Percentiles rank a stretch among this genome's conserved stretches.
These are phyloP conservation scores for Thymus quinquecostatus DNA, from an alignment of 257 asterid genomes.

Conservation along the genomic window DNA sequence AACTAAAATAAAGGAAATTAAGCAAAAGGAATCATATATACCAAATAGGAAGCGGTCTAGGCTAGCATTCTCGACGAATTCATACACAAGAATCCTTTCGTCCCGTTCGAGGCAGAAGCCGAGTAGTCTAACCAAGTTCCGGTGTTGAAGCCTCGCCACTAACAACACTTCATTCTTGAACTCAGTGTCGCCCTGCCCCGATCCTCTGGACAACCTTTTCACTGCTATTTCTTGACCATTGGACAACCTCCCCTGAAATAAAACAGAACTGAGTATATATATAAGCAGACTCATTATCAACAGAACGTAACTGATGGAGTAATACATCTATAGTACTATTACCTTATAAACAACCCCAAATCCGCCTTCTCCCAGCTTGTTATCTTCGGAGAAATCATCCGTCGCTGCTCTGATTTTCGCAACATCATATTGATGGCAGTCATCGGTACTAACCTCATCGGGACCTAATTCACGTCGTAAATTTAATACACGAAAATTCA, in stretches of 20 bases:
- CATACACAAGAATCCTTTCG: conserved; percentile 34
- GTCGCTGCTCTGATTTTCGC: conserved; percentile 35
- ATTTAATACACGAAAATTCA: neutral
- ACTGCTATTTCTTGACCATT: conserved; percentile 40
- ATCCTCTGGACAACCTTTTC: conserved; percentile 35
- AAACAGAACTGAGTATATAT: too few relatives aligned
- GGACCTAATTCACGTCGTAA: neutral
- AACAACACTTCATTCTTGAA: conserved; percentile 40
- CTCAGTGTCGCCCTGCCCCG: conserved; percentile 34
- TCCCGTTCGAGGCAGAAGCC: conserved; percentile 33
- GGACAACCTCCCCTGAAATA: conserved; percentile 31
- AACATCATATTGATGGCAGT: conserved; percentile 30
- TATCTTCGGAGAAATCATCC: conserved; percentile 26
- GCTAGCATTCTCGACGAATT: conserved; percentile 37
- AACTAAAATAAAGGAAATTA: neutral
- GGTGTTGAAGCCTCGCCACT: conserved; percentile 40
- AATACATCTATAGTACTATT: neutral
- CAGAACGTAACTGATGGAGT: too few relatives aligned
- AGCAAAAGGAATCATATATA: neutral
- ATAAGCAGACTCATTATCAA: too few relatives aligned
- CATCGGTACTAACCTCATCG: neutral
- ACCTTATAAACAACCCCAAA: conserved; percentile 45
- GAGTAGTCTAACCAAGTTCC: conserved; percentile 38
- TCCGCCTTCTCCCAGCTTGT: conserved; percentile 46
- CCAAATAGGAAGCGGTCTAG: conserved; percentile 44